Conservation (phyloP, 2,329 filamentous ascomycete genomes). For the Exophiala bonariae region DNA sequence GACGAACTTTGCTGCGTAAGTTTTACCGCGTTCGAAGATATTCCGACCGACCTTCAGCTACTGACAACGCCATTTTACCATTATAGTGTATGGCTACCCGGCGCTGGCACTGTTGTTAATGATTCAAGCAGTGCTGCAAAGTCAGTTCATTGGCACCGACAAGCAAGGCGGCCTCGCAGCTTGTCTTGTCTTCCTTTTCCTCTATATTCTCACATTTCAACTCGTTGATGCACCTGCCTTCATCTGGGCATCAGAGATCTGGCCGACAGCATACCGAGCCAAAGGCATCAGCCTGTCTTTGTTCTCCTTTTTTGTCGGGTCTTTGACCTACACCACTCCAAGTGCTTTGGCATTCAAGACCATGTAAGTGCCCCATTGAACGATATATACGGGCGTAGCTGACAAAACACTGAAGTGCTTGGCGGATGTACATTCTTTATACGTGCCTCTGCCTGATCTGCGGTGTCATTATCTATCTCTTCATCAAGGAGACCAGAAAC, state of each 20-base stretch:
- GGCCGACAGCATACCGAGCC: background rate
- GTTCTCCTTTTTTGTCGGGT: background rate
- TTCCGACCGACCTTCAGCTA: too few relatives aligned
- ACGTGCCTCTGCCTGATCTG: background rate
- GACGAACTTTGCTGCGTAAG: background rate
- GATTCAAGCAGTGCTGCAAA: conserved; percentile 7
- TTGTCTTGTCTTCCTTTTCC: conserved; percentile 40
- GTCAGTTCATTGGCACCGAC: conserved; percentile 32
- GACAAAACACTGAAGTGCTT: background rate
- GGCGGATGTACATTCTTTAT: conserved; percentile 26
- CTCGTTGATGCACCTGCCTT: background rate
- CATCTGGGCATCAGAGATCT: background rate
- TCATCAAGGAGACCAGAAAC: conserved; percentile 71
- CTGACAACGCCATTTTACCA: too few relatives aligned
- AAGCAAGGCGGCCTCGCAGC: conserved; percentile 35
- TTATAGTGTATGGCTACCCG: background rate
- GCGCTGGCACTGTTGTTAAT: background rate
- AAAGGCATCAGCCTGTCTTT: background rate
- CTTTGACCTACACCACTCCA: conserved; percentile 1
- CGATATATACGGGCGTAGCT: too few relatives aligned
- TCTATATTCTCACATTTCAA: conserved; percentile 30
- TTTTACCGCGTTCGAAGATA: background rate
- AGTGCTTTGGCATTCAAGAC: background rate
- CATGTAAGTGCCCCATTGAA: background rate
- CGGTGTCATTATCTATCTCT: conserved; percentile 26